These are phyloP conservation scores for Limtongia smithiae DNA, from an alignment of 805 yeast species.

Conservation along the genomic window DNA sequence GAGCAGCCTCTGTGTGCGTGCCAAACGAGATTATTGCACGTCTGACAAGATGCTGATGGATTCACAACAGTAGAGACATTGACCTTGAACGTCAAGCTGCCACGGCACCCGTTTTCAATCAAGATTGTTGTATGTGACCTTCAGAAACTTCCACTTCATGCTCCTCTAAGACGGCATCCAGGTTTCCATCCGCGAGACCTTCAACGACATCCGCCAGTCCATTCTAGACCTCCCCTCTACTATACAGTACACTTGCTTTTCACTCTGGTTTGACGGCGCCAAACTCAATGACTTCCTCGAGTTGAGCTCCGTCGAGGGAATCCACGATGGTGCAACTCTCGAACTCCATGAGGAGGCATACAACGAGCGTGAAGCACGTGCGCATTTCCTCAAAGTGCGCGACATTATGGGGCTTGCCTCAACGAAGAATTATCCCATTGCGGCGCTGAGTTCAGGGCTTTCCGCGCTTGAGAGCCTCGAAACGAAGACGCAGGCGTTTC, in stretches of 20 bases:
- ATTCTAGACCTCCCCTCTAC: conserved; percentile 56
- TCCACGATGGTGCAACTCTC: conserved; percentile 42
- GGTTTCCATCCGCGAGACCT: conserved; percentile 43
- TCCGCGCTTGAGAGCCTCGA: conserved; percentile 41
- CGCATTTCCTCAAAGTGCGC: conserved; percentile 62
- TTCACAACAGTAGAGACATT: conserved; percentile 20
- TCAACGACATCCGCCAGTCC: conserved; percentile 57
- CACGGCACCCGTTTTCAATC: conserved; percentile 30
- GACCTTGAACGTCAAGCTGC: conserved; percentile 26
- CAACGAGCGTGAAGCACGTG: conserved; percentile 55
- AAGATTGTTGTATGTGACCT: conserved; percentile 25
- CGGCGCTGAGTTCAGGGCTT: conserved; percentile 47
- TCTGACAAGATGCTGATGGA: no score
- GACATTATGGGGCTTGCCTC: conserved; percentile 52
- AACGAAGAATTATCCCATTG: conserved; percentile 38
- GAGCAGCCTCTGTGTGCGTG: conserved; percentile 3
- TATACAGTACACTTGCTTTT: conserved; percentile 59
- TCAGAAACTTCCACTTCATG: no score
- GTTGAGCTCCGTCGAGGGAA: conserved; percentile 34
- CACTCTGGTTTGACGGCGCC: conserved; percentile 42
- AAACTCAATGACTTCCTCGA: conserved; percentile 39
- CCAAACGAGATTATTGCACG: no score
- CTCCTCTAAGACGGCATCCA: background rate
- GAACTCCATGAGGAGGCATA: conserved; percentile 54
- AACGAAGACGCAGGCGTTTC: conserved; percentile 19